Base-by-base conservation (phyloP, 352 stramenopile genomes). In the Thalassiosira livingstoniorum region DNA sequence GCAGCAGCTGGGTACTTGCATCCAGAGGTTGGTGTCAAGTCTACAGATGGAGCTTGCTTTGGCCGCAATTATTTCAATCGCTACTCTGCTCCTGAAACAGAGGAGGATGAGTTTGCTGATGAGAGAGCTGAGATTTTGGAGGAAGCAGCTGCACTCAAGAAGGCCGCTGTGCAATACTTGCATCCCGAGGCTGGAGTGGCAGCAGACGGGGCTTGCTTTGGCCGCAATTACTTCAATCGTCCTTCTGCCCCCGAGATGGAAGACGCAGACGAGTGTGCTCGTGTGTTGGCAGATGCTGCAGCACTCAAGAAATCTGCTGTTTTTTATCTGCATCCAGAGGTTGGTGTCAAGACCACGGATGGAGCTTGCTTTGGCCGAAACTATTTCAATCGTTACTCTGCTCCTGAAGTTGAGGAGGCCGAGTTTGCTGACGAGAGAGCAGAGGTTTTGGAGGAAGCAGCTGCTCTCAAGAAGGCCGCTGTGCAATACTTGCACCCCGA, bases 151-250 rank as follows among this genome's bases (percentile, higher is more conserved):
- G 23, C 23, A 63, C 7, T 91, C 11, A 91, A 91, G 75, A 57
- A 82, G 55, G 47, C 77, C 34, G 47, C 47, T 5, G 47, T 75
- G 3, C 25, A 67, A 4, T 78, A 39, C 15, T 29, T 72, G 60
- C 73, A 89, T 53, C 75, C 85, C 10, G 58, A 67, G 58, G 34
- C 31, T 18, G 58, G 34, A 27, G 58, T 67, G 27, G 4, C 29
- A 2, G 58, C 45, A 51, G 58, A 67, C 51, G 58, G 87, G 39
- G 90, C 90, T 80, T 69, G 72, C 42, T 83, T 51, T 68, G 84
- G 75, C 4, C 83, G 85, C 60, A 87, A 78, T 70, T 94, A 87
- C 80, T 93, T 93, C 61, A 65, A 58, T 29, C 86, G 89, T 55
- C 18, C 71, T n/a, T 92, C 86, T 51, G 88, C 83, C 73, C 82